Conservation (phyloP, 371 early-diverging fungal genomes). For the Mortierella sp. region DNA sequence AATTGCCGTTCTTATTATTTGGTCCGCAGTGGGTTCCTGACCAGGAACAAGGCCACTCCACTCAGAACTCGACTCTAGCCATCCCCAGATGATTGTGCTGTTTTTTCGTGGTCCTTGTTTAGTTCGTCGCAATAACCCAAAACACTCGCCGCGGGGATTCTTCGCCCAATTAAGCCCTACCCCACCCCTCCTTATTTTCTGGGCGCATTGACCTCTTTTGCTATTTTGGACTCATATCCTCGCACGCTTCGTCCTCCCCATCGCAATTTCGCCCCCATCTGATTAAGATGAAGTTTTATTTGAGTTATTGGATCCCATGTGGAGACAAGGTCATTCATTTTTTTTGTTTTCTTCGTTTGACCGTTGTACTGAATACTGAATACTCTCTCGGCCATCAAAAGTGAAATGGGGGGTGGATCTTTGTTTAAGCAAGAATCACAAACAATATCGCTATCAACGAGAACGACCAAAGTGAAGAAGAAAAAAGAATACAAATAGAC, state of each 20-base stretch:
- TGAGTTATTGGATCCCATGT: background rate
- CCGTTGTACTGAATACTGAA: no score
- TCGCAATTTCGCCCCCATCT: background rate
- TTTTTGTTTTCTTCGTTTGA: background rate
- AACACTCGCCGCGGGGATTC: background rate
- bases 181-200: background rate
- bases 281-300: background rate
- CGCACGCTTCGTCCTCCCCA: background rate
- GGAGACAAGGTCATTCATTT: background rate
- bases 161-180: background rate
- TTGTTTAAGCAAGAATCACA: background rate
- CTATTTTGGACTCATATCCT: background rate
- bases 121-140: background rate
- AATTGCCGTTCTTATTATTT: background rate
- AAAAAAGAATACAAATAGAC: conserved; percentile 28
- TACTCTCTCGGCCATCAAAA: background rate
- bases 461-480: background rate
- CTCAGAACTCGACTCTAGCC: background rate
- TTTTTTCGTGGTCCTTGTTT: background rate
- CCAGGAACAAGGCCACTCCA: background rate
- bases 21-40: background rate
- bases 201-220: no score
- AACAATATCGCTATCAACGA: background rate
- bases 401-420: background rate
- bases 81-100: background rate